Base-by-base conservation (phyloP, 2,329 filamentous ascomycete genomes). In the Eutypa lata region DNA sequence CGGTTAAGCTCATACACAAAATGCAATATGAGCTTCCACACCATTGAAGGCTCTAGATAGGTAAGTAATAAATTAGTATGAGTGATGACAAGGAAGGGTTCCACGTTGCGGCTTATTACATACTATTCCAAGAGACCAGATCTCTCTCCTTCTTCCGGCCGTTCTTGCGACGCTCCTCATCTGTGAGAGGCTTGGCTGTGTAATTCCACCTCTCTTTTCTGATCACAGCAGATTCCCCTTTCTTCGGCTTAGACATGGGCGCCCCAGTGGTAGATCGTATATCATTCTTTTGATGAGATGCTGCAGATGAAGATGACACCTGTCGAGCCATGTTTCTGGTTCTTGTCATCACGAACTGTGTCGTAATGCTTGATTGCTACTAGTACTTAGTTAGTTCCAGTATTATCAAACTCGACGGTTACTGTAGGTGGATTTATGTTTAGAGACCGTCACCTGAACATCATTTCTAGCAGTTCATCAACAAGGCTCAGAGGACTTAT, bases 31-130 rank as follows among this genome's bases (percentile, higher is more conserved):
- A 77, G 57, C 58, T 78, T 78, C 37, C 78, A 76, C 0, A 67
- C 63, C 73, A 78, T 79, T 10, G 75, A 71, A 10, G 73, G 70
- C 1, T 73, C 76, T 79, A 46, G 6, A n/a, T n/a, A n/a, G n/a
- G n/a, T n/a, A 42, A 10, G 6, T 18, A 11, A 14, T 22, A 3
- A 47, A 37, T 38, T n/a, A 40, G 26, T 35, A 16, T 46, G 13
- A 24, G 18, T 33, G 6, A 47, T 19, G 37, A 16, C 31, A 44
- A 22, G n/a, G 37, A 46, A 45, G 22, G 8, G 46, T 43, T 48
- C 5, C 28, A 49, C 16, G 33, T 5, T 10, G 8, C 47, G 46
- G 16, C 24, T 28, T 11, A 13, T 8, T 47, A 65, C 74, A 68
- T 66, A 77, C 75, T 69, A n/a, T 64, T 65, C 75, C 75, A 78